These are phyloP conservation scores for Vigna unguiculata DNA, from an alignment of 306 rosid species.

Conservation along the genomic window DNA sequence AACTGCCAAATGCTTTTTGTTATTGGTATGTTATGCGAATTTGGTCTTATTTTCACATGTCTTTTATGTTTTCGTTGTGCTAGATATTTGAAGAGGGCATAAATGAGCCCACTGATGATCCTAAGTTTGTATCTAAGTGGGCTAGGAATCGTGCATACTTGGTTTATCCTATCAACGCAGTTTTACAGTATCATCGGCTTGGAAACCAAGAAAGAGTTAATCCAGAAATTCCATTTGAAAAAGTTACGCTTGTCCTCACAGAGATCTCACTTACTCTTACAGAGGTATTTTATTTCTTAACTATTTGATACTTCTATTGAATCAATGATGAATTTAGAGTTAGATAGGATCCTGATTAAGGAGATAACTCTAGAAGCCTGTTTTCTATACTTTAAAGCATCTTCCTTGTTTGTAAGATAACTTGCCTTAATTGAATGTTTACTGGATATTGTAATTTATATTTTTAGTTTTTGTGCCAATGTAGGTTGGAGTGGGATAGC, in stretches of 20 bases:
- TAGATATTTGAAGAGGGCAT: constrained; percentile 98
- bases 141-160: constrained; percentile 75
- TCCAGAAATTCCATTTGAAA: constrained; percentile 89
- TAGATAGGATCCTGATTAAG: constrained; percentile 16
- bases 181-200: constrained; percentile 88
- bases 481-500: neutral
- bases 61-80: constrained; percentile 41
- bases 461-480: constrained; percentile 7
- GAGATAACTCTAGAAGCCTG: constrained; percentile 11
- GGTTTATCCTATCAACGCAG: constrained; percentile 92
- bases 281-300: constrained; percentile 64
- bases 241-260: constrained; percentile 77
- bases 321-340: constrained; percentile 21
- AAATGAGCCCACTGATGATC: constrained; percentile 65
- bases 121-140: constrained; percentile 69
- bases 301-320: constrained; percentile 39
- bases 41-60: constrained; percentile 30
- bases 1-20: constrained; percentile 13
- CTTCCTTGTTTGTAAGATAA: neutral
- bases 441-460: neutral
- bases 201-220: constrained; percentile 90
- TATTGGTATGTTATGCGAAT: constrained; percentile 2
- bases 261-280: constrained; percentile 85
- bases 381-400: constrained; percentile 3
- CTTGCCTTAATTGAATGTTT: neutral